Evolutionary conservation across 106 monocot species (phyloP).

Genomic region (Dendrobium catenatum): DNA sequence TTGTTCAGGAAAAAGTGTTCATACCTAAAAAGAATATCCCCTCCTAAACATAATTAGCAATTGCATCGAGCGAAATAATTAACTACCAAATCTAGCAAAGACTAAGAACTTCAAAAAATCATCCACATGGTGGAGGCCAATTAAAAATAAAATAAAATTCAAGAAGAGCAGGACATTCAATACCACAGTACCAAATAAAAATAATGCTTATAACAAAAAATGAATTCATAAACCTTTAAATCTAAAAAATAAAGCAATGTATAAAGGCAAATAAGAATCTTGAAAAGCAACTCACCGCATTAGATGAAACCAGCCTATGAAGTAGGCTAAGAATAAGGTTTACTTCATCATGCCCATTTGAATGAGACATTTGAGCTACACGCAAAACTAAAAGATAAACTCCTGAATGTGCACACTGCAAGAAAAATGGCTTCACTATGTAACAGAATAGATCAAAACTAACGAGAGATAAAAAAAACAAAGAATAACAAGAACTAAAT

Average conservation of each 20-base stretch:
- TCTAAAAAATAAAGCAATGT: background rate
- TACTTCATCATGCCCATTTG: constrained; percentile 39
- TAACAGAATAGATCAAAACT: background rate
- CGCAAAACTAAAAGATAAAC: constrained; percentile 53
- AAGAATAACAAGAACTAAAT: background rate
- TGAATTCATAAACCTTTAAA: background rate
- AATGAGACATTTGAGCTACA: constrained; percentile 42
- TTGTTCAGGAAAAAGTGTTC: background rate
- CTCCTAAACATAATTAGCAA: background rate
- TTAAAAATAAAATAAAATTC: background rate
- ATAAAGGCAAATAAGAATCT: background rate
- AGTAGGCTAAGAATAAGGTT: constrained; percentile 49
- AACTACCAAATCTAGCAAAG: background rate
- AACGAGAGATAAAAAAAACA: background rate
- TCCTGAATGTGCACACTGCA: constrained; percentile 65
- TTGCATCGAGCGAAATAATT: background rate
- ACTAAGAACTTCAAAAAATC: background rate
- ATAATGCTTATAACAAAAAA: background rate
- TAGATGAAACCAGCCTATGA: constrained; percentile 50
- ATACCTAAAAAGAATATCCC: background rate
- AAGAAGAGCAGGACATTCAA: background rate
- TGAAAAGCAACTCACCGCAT: constrained; percentile 37
- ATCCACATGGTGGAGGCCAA: background rate
- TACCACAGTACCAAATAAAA: background rate
- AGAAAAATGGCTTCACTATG: constrained; percentile 2